Evolutionary conservation across 805 yeast genomes (phyloP).

Genomic region (Candida ovalis): DNA sequence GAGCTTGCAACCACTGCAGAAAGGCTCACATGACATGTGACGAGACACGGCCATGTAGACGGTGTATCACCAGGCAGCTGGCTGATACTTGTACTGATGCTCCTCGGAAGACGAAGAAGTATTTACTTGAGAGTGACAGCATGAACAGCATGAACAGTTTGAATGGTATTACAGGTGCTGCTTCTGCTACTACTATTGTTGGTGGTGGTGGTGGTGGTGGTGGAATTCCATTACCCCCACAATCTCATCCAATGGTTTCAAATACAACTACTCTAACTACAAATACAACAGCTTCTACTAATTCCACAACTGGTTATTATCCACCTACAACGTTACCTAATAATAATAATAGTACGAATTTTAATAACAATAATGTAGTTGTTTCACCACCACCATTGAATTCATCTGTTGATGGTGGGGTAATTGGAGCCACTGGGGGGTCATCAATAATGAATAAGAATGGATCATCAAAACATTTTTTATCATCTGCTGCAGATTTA

Average conservation of each 20-base stretch:
- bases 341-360: too few relatives aligned
- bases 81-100: slow-evolving; percentile 79
- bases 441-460: too few relatives aligned
- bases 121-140: slow-evolving; percentile 45
- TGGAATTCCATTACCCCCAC: background rate
- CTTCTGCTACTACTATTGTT: background rate
- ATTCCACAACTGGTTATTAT: background rate
- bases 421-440: too few relatives aligned
- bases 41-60: slow-evolving; percentile 53
- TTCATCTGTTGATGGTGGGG: too few relatives aligned
- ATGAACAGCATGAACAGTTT: background rate
- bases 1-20: slow-evolving; percentile 92
- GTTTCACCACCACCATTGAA: background rate
- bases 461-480: slow-evolving; percentile 34
- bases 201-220: background rate
- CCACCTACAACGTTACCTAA: background rate
- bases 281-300: background rate
- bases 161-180: too few relatives aligned
- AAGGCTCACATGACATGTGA: slow-evolving; percentile 92
- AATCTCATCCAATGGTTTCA: background rate
- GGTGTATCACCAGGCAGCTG: slow-evolving; percentile 72
- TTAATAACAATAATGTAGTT: background rate
- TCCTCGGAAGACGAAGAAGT: slow-evolving; percentile 81
- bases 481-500: slow-evolving; percentile 68
- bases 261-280: background rate